These are phyloP conservation scores for Rhizopus microsporus DNA, from an alignment of 371 early-diverging fungal species.

Conservation along the genomic window DNA sequence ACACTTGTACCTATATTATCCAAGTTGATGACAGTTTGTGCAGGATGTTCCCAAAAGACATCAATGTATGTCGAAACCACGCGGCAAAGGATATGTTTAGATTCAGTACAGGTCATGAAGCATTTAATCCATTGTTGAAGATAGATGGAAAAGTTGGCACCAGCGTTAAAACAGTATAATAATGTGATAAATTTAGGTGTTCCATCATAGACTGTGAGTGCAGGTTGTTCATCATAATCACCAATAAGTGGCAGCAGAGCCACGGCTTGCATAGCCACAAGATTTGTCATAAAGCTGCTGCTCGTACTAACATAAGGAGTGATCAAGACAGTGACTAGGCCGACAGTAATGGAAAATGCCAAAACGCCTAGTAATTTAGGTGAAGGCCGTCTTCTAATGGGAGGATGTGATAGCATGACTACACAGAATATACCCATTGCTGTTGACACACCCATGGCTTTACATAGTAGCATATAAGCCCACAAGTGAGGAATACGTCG, in stretches of 20 bases:
- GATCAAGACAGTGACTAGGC: slow-evolving; percentile 29
- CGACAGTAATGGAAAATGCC: slow-evolving; percentile 13
- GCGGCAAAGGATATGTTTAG: slow-evolving; percentile 1
- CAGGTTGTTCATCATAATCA: slow-evolving; percentile 5
- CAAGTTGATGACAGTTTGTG: slow-evolving; percentile 43
- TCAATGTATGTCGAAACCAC: background rate
- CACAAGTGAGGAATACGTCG: slow-evolving; percentile 38
- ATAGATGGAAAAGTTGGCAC: slow-evolving; percentile 34
- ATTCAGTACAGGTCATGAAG: slow-evolving; percentile 4
- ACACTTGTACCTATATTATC: slow-evolving; percentile 37
- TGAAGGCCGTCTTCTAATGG: slow-evolving; percentile 1
- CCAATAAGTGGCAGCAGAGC: slow-evolving; percentile 26
- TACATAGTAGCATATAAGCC: slow-evolving; percentile 47
- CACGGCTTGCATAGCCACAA: slow-evolving; percentile 39
- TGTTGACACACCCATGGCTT: slow-evolving; percentile 46
- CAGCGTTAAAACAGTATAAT: slow-evolving; percentile 33
- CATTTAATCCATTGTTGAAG: slow-evolving; percentile 25
- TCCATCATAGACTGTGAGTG: slow-evolving; percentile 1
- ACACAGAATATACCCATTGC: slow-evolving; percentile 40
- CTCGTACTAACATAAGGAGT: slow-evolving; percentile 29
- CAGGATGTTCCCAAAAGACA: slow-evolving; percentile 39
- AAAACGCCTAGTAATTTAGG: slow-evolving; percentile 2
- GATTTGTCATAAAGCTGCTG: slow-evolving; percentile 27
- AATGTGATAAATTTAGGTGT: slow-evolving; percentile 7
- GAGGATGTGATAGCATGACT: slow-evolving; percentile 21